Evolutionary conservation across 164 flowering plant species (phyloP).

Genomic region (Chimonanthus salicifolius): DNA sequence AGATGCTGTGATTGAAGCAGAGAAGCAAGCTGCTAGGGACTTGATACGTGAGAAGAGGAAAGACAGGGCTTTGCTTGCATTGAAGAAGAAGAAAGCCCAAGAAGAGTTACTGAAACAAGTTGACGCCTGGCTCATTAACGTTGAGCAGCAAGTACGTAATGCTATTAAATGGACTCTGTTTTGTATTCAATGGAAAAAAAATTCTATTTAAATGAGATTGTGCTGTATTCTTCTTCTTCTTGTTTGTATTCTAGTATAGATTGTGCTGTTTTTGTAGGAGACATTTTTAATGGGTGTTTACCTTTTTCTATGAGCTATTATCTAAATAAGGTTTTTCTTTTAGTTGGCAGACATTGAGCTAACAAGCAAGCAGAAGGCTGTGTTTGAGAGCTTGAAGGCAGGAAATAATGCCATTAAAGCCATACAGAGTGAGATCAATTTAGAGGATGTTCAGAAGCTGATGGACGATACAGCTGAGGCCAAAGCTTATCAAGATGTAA

Average conservation of each 20-base stretch:
- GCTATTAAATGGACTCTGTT: neutral
- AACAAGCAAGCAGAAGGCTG: constrained; percentile 90
- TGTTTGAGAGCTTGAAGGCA: constrained; percentile 83
- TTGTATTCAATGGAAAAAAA: neutral
- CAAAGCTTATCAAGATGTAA: constrained; percentile 93
- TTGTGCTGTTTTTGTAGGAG: neutral
- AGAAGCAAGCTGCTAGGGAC: constrained; percentile 89
- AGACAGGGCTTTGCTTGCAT: constrained; percentile 88
- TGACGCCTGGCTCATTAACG: constrained; percentile 84
- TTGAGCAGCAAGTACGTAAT: constrained; percentile 82
- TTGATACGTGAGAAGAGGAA: constrained; percentile 86
- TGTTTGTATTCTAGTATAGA: neutral
- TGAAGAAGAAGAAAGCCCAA: constrained; percentile 89
- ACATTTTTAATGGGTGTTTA: neutral
- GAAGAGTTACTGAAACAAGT: constrained; percentile 93
- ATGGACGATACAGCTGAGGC: constrained; percentile 97
- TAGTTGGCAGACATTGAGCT: constrained; percentile 95
- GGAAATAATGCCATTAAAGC: constrained; percentile 85
- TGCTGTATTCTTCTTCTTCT: neutral
- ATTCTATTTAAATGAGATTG: neutral
- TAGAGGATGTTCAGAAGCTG: constrained; percentile 91
- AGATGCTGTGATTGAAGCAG: constrained; percentile 92
- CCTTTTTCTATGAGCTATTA: neutral
- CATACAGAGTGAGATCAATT: constrained; percentile 81
- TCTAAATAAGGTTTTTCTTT: constrained; percentile 14